Evolutionary conservation across 192 early-diverging fungal genomes (phyloP).

Genomic region (Coemansia sp.): DNA sequence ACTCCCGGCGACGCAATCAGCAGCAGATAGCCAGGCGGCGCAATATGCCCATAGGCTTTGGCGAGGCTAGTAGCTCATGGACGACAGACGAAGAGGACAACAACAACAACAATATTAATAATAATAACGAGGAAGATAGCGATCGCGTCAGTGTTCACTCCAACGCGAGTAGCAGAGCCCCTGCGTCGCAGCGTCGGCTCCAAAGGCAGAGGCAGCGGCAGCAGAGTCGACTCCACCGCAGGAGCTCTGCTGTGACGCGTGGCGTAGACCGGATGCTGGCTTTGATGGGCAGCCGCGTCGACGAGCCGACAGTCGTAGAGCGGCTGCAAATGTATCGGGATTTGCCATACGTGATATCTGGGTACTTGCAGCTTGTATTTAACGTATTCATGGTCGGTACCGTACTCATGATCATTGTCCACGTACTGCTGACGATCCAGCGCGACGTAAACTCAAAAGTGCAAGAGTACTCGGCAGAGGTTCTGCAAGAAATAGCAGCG

Average conservation of each 20-base stretch:
- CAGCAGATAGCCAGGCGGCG: background rate
- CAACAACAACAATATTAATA: no score
- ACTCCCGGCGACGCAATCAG: slow-evolving; percentile 19
- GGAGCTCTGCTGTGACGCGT: slow-evolving; percentile 17
- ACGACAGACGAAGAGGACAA: slow-evolving; percentile 17
- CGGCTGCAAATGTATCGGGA: slow-evolving; percentile 55
- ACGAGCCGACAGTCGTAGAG: slow-evolving; percentile 36
- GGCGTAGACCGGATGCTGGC: slow-evolving; percentile 47
- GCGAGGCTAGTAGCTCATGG: slow-evolving; percentile 26
- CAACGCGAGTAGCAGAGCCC: background rate
- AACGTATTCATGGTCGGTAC: slow-evolving; percentile 65
- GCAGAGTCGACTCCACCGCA: slow-evolving; percentile 4
- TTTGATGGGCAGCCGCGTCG: slow-evolving; percentile 41
- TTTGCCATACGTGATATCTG: slow-evolving; percentile 50
- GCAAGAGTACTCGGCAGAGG: slow-evolving; percentile 64
- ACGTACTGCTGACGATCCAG: slow-evolving; percentile 72
- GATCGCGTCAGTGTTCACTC: background rate
- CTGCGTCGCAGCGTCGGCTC: background rate
- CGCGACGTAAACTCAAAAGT: slow-evolving; percentile 73
- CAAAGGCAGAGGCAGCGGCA: slow-evolving; percentile 13
- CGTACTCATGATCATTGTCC: slow-evolving; percentile 63
- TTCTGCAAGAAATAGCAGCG: slow-evolving; percentile 62
- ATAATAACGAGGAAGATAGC: background rate
- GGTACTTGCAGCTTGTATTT: slow-evolving; percentile 75
- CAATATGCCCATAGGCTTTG: slow-evolving; percentile 12